Conservation (phyloP, 129 eudicot genomes). For the Pulicaria dysenterica region DNA sequence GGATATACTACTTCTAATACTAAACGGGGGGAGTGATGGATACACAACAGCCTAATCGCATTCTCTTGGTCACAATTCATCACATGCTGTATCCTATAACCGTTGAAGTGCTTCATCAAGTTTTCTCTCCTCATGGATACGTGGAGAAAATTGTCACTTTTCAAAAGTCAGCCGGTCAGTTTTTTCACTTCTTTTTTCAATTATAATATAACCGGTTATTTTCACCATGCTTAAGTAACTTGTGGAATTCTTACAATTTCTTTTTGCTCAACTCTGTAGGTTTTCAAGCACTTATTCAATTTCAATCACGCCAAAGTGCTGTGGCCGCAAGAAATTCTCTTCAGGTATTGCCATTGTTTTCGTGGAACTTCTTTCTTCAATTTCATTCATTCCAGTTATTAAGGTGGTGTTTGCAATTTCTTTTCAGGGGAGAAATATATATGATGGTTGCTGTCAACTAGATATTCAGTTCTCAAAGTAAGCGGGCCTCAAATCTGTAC, state of each 20-base stretch:
- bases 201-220: slow-evolving; percentile 16
- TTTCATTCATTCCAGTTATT: slow-evolving; percentile 2
- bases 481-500: slow-evolving; percentile 31
- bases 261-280: slow-evolving; percentile 47
- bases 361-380: slow-evolving; percentile 3
- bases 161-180: slow-evolving; percentile 99
- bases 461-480: slow-evolving; percentile 98
- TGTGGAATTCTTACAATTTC: neutral
- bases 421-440: slow-evolving; percentile 89
- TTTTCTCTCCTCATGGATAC: slow-evolving; percentile 97
- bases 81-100: slow-evolving; percentile 98
- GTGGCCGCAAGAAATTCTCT: slow-evolving; percentile 81
- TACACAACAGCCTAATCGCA: slow-evolving; percentile 88
- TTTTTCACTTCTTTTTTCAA: slow-evolving; percentile 47
- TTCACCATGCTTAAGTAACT: neutral
- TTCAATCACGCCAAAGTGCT: slow-evolving; percentile 77
- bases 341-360: slow-evolving; percentile 48
- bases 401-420: slow-evolving; percentile 13
- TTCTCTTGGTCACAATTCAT: slow-evolving; percentile 96
- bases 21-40: slow-evolving; percentile 28
- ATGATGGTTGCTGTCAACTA: slow-evolving; percentile 98
- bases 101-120: slow-evolving; percentile 99
- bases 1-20: slow-evolving; percentile 44
- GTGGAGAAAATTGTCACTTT: slow-evolving; percentile 99
- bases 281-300: slow-evolving; percentile 93